Evolutionary conservation across 305 asterid species (phyloP), one percentile per base, ranked within the genome.

Genomic region (Fraxinus albicans): DNA sequence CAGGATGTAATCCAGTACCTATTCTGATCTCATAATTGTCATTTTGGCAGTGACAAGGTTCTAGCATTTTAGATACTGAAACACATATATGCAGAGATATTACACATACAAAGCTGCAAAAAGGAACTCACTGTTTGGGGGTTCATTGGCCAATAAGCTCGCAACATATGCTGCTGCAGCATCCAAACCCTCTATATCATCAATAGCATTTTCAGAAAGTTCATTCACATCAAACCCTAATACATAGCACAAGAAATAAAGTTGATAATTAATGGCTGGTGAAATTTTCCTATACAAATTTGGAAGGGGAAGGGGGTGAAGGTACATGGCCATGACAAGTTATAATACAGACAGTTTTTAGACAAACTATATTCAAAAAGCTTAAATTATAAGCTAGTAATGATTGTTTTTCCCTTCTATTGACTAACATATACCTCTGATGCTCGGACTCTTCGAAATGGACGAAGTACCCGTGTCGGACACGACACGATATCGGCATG

Each of bases 221-320:
- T 91, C 98, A 86, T 23, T 91, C 81, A 93, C 94, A 83, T 94
- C 97, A 88, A 91, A 91, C 98, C 98, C 98, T 94, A 77, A 38
- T 21, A 80, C 17, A 83, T 42, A 78, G 76, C 60, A 79, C 79
- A 80, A 4, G 69, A 80, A 77, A 79, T 27, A 25, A 8, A 12
- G 8, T 50, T 80, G 63, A 72, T 65, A 44, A 27, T 27, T 27
- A 67, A 9, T 67, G 36, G n/a, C 3, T 27, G 74, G 17, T 10
- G 74, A 67, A 67, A 67, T 8, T 23, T 27, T 3, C 34, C 74
- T 12, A 25, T 9, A 23, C 23, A 67, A 67, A 67, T 9, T 12
- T 3, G 27, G n/a, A 29, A 27, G 34, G 36, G n/a, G 34, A 12
- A 10, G 73, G 74, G 74, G 74, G 17, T 10, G 36, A 10, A 67